Evolutionary conservation across 2,329 filamentous ascomycete genomes (phyloP), one percentile per base, ranked within the genome.

Genomic region (Microascus cirrosus): DNA sequence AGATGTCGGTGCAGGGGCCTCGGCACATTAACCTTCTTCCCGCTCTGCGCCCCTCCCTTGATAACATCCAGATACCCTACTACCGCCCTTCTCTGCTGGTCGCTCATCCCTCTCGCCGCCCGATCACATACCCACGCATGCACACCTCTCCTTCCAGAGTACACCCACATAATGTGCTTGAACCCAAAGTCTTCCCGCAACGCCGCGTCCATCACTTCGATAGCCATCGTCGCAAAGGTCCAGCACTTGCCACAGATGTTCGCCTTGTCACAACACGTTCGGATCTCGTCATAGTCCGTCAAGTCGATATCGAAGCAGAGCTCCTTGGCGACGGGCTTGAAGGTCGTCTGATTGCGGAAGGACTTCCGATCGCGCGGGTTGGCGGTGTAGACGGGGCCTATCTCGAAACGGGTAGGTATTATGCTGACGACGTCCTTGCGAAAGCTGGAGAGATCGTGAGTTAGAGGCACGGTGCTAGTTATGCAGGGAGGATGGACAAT

Each of bases 231-330:
- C 65, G 96, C 95, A 71, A 97, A 99, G 55, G 87, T 80, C 94
- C 94, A 99, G 74, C 94, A 99, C 69, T 92, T 94, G 63, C 78
- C 80, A 70, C 94, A 99, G 63, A 99, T 97, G 64, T 89, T 95
- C 10, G 93, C 90, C 69, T 93, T 92, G 66, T 86, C 85, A 70
- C 94, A 99, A 74, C 94, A 99, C 32, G 92, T 96, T 64, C 94
- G 86, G 62, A 99, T 89, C 63, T 95, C 90, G 69, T 99, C 94
- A 73, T 99, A 99, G 74, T 97, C 94, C 58, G 94, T 97, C 82
- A 99, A 82, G 81, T 99, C 94, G 66, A 99, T 97, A 86, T 99
- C 94, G 71, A 99, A 97, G 65, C 96, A 96, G 45, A 99, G 77
- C 71, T 99, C 94, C 71, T 99, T 99, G 58, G 89, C 82, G 35